Evolutionary conservation across 1,139 yeast species (phyloP).

Genomic region (Lodderomyces metapsilosis): DNA sequence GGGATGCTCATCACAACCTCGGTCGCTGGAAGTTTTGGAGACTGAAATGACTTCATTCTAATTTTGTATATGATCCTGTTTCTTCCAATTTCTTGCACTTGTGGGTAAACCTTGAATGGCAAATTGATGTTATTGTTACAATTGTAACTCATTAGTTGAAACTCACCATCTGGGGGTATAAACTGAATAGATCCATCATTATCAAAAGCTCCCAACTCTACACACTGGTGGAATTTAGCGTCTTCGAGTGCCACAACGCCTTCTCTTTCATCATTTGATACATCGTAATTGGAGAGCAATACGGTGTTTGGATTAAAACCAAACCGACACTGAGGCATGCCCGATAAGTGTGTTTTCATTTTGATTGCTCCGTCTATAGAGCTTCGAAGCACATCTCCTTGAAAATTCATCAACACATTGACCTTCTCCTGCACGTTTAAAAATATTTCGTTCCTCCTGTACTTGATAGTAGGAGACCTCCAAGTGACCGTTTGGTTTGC

Average conservation of each 20-base stretch:
- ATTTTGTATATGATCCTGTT: constrained; percentile 55
- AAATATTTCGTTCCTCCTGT: constrained; percentile 78
- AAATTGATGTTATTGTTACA: constrained; percentile 53
- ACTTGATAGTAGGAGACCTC: constrained; percentile 72
- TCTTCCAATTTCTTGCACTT: constrained; percentile 53
- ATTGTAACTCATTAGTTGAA: constrained; percentile 81
- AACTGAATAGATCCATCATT: constrained; percentile 77
- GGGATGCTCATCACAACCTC: constrained; percentile 68
- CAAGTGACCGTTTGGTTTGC: constrained; percentile 43
- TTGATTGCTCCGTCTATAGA: constrained; percentile 77
- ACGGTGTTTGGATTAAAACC: constrained; percentile 53
- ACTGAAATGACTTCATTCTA: constrained; percentile 60
- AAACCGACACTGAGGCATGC: constrained; percentile 68
- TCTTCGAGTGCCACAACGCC: constrained; percentile 65
- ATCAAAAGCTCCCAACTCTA: constrained; percentile 76
- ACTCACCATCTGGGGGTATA: constrained; percentile 92
- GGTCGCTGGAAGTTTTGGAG: constrained; percentile 61
- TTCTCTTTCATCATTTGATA: constrained; percentile 16
- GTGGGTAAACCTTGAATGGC: constrained; percentile 73
- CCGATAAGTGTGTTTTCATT: constrained; percentile 72
- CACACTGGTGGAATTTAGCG: constrained; percentile 90
- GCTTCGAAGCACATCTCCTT: constrained; percentile 62
- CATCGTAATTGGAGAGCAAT: constrained; percentile 11
- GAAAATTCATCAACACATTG: constrained; percentile 61
- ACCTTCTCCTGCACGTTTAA: constrained; percentile 76